Evolutionary conservation across 192 early-diverging fungal species (phyloP), one percentile per base, ranked within the genome.

Genomic region (Jimgerdemannia flammicorona): DNA sequence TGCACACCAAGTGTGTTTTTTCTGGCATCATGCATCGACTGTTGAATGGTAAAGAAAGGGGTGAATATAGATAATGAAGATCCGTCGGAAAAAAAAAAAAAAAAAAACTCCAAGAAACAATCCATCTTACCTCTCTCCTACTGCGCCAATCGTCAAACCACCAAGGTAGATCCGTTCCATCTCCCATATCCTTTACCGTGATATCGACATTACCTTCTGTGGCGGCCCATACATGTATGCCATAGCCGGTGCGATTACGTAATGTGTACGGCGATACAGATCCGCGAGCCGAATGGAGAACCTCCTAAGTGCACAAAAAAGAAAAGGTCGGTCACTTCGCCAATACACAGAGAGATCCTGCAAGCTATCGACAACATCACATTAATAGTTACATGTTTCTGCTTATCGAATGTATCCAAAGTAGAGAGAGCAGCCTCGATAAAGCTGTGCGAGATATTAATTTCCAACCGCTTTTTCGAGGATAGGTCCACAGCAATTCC

Each of bases 71-170:
- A 43, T 68, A 41, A 29, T 4, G 10, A 39, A 10, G 40, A 14
- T 10, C 10, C 72, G 44, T 59, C 7, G 17, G 3, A 69, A 4
- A 39, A 9, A 63, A 63, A 63, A 20, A 49, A 40, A 76, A 18
- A 0, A 11, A 3, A 65, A 9, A 4, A 59, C 43, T 71, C 59
- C 41, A 17, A 40, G 14, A 7, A 49, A 64, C 65, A 3, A 17
- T 64, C 44, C 4, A 68, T 44, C 83, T 75, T 78, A 93, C 93
- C 84, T 97, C 95, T 70, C 97, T 91, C 81, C 93, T 90, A 49
- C 89, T 91, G 71, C 94, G 86, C 97, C 97, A 99, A 78, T 99
- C 95, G 73, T 97, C 96, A 75, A 98, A 98, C n/a, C 95, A 88
- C 97, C 97, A 99, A 63, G 93, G 88, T 18, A 95, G 84, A 29